phyloP scores from a whole-genome alignment of 2,329 filamentous ascomycete genomes.

The Microcyclosporella mali region DNA sequence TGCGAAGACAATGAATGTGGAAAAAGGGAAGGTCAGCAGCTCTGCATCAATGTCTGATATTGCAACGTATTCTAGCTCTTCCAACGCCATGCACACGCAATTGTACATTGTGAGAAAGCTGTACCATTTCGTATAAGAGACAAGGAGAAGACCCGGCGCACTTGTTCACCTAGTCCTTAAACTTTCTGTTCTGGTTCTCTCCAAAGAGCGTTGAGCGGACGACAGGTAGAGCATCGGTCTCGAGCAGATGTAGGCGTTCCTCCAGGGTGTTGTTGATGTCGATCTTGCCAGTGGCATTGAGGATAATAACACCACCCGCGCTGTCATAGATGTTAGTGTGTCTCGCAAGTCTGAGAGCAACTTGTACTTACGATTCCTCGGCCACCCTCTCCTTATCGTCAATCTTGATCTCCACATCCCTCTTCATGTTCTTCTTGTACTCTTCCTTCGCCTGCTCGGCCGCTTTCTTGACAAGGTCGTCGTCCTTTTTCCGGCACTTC shows the following conservation, averaged over 20 bases:
- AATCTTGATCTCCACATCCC: constrained; percentile 62
- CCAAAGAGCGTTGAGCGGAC: constrained; percentile 86
- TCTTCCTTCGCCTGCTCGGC: constrained; percentile 69
- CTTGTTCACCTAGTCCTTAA: constrained; percentile 63
- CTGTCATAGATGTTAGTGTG: constrained; percentile 45
- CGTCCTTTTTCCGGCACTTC: constrained; percentile 73
- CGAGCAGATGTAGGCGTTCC: constrained; percentile 76
- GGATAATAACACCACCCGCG: constrained; percentile 72
- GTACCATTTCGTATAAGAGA: no score
- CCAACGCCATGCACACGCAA: no score
- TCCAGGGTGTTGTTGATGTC: constrained; percentile 99
- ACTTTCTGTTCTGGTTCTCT: constrained; percentile 90
- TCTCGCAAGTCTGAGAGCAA: constrained; percentile 7
- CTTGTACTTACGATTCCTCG: constrained; percentile 69
- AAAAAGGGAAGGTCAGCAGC: no score
- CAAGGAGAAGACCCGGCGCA: no score
- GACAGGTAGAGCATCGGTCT: constrained; percentile 75
- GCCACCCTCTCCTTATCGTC: constrained; percentile 75
- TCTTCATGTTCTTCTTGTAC: constrained; percentile 69
- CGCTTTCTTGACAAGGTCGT: constrained; percentile 68
- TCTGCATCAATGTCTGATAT: no score
- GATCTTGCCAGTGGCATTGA: constrained; percentile 85
- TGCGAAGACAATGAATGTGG: no score
- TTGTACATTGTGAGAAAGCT: no score
- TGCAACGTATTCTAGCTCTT: no score